Conservation (phyloP, 23 red algal species). For the Gracilaria caudata region DNA sequence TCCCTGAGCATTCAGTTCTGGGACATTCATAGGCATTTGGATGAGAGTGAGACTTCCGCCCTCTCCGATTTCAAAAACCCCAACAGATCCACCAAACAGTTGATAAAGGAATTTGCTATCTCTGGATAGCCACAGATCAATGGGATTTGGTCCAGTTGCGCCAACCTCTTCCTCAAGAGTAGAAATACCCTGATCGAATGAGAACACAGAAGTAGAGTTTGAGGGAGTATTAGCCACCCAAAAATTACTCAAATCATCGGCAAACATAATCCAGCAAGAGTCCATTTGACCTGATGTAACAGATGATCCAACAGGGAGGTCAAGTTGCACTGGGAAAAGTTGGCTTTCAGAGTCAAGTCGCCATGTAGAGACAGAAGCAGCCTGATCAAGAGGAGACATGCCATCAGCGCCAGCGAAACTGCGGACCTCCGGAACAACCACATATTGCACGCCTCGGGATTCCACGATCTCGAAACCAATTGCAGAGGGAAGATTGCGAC, state of each 20-base stretch:
- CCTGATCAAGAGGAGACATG: neutral
- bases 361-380: constrained; percentile 45
- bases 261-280: constrained; percentile 36
- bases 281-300: constrained; percentile 17
- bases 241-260: constrained; percentile 1
- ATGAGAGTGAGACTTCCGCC: too few species aligned
- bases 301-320: constrained; percentile 18
- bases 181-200: too few species aligned
- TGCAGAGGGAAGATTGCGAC: constrained; percentile 37
- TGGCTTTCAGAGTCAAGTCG: neutral
- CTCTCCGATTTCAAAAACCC: too few species aligned
- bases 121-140: too few species aligned
- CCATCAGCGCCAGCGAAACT: constrained; percentile 23
- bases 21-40: too few species aligned
- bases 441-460: constrained; percentile 3
- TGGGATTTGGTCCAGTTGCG: too few species aligned
- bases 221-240: too few species aligned
- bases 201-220: too few species aligned
- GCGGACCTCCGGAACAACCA: constrained; percentile 39
- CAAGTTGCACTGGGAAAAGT: constrained; percentile 37
- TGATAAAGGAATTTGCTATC: too few species aligned
- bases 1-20: too few species aligned
- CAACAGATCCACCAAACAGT: too few species aligned
- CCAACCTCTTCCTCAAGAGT: too few species aligned
- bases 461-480: constrained; percentile 43